phyloP scores from a whole-genome alignment of 768 basidiomycete genomes.

The Amanita thiersii region DNA sequence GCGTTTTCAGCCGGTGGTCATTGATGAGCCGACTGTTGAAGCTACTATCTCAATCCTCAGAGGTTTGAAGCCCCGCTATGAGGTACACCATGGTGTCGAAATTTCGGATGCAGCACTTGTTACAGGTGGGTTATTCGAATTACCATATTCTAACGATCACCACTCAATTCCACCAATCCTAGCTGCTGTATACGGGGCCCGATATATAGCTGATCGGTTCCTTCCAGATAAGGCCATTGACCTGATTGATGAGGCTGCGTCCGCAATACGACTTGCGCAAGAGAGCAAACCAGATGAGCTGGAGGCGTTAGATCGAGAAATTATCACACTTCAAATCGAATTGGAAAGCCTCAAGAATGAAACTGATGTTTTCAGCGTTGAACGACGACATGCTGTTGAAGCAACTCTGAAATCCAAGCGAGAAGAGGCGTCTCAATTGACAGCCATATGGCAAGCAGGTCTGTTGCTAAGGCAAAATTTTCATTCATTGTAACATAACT shows the following conservation, averaged over 20 bases:
- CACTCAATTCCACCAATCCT: neutral
- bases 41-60: constrained; percentile 82
- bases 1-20: constrained; percentile 83
- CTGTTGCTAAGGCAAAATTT: constrained; percentile 10
- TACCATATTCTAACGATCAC: neutral
- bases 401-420: constrained; percentile 51
- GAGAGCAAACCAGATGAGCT: constrained; percentile 84
- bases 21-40: constrained; percentile 84
- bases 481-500: neutral
- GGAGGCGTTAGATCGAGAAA: constrained; percentile 74
- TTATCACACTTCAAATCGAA: constrained; percentile 85
- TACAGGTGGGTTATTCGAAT: constrained; percentile 42
- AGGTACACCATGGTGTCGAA: constrained; percentile 91
- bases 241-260: constrained; percentile 89
- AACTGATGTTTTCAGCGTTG: constrained; percentile 74
- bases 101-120: constrained; percentile 86
- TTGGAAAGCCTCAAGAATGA: constrained; percentile 86
- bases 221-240: constrained; percentile 91
- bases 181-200: constrained; percentile 80
- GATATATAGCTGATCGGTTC: constrained; percentile 83
- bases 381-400: constrained; percentile 64
- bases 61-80: constrained; percentile 77
- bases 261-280: constrained; percentile 78
- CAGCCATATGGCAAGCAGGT: constrained; percentile 71
- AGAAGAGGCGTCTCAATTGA: constrained; percentile 52